phyloP scores from a whole-genome alignment of 257 asterid genomes.

The Plantago ovata region DNA sequence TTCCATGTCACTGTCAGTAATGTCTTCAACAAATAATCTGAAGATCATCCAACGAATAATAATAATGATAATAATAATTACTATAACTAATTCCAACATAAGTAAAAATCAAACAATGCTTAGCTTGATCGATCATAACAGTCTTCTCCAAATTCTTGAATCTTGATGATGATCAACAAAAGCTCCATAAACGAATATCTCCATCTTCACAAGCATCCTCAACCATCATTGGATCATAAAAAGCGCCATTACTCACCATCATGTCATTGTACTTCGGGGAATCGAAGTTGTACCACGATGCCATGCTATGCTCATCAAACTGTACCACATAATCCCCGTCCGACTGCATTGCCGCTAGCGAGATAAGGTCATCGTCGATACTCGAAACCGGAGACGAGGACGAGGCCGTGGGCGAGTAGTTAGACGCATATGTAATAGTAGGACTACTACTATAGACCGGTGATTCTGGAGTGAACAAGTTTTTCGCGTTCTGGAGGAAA shows the following conservation, averaged over 20 bases:
- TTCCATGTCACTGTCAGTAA: slow-evolving; percentile 13
- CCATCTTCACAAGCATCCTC: slow-evolving; percentile 49
- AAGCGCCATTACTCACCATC: slow-evolving; percentile 38
- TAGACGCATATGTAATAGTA: neutral
- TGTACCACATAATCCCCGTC: slow-evolving; percentile 14
- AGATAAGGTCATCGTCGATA: slow-evolving; percentile 28
- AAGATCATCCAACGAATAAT: slow-evolving; percentile 19
- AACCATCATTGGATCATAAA: slow-evolving; percentile 55
- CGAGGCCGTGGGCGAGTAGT: slow-evolving; percentile 23
- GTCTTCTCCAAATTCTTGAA: too few species aligned
- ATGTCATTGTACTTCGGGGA: slow-evolving; percentile 69
- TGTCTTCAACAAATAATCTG: slow-evolving; percentile 24
- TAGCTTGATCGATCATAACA: too few species aligned
- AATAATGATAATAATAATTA: slow-evolving; percentile 5
- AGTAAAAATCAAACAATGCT: too few species aligned
- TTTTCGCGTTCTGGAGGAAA: slow-evolving; percentile 1
- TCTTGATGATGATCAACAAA: slow-evolving; percentile 43
- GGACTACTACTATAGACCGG: slow-evolving; percentile 2
- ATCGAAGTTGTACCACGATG: slow-evolving; percentile 65
- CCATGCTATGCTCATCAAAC: slow-evolving; percentile 26
- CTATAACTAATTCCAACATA: neutral
- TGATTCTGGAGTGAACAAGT: neutral
- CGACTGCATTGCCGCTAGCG: slow-evolving; percentile 2
- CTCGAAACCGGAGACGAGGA: slow-evolving; percentile 15
- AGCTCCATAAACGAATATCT: slow-evolving; percentile 74